Evolutionary conservation across 2,329 filamentous ascomycete genomes (phyloP).

Genomic region (Fusarium subtropicale): DNA sequence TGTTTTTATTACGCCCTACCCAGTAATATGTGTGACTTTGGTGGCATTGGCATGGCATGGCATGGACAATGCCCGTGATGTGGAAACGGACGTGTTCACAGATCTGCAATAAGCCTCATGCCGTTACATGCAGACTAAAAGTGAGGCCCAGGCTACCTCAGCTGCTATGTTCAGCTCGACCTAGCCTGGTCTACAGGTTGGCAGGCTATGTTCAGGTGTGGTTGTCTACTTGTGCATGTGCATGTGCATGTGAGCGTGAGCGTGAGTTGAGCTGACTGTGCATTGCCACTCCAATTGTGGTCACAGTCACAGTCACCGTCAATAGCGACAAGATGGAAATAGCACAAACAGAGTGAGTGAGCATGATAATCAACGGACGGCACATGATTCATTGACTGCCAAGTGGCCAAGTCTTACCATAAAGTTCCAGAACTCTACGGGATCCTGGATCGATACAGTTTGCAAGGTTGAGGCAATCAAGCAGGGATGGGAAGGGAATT

Average conservation of each 20-base stretch:
- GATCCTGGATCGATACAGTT: constrained; percentile 13
- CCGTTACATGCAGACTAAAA: constrained; percentile 3
- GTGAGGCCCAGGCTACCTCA: constrained; percentile 1
- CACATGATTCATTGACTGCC: constrained; percentile 15
- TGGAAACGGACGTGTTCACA: constrained; percentile 2
- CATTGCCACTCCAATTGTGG: constrained; percentile 2
- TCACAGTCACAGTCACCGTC: background rate
- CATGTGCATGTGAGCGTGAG: background rate
- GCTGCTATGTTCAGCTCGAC: background rate
- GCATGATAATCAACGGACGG: background rate
- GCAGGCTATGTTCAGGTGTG: constrained; percentile 6
- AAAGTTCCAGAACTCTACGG: constrained; percentile 10
- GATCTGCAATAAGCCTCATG: constrained; percentile 16
- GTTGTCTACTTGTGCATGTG: background rate
- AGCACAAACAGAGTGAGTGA: background rate
- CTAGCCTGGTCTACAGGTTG: background rate
- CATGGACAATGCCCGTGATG: background rate
- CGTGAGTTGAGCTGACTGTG: background rate
- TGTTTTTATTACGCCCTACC: constrained; percentile 12
- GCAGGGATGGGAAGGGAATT: constrained; percentile 10
- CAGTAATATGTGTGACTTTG: background rate
- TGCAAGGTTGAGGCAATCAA: constrained; percentile 2
- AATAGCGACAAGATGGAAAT: constrained; percentile 4
- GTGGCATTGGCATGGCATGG: background rate
- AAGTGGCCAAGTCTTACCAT: background rate